Evolutionary conservation across 2,329 filamentous ascomycete species (phyloP).

Genomic region (Aspergillus oerlinghausenensis): DNA sequence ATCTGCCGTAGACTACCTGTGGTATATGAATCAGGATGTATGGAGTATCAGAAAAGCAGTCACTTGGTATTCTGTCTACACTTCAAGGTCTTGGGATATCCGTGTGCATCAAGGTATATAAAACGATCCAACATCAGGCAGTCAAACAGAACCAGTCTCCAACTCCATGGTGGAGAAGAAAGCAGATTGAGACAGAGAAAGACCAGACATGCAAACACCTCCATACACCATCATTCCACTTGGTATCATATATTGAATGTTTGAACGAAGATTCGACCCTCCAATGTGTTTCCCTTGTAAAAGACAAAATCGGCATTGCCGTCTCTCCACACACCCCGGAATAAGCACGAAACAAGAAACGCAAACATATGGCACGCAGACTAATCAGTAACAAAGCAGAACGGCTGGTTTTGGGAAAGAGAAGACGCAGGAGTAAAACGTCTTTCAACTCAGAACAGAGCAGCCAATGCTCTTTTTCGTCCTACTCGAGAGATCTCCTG

Average conservation of each 20-base stretch:
- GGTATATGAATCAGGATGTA: not conserved
- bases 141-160: conserved; percentile 6
- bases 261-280: conserved; percentile 10
- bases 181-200: conserved; percentile 8
- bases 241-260: conserved; percentile 23
- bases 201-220: conserved; percentile 11
- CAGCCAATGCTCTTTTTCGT: not conserved
- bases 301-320: conserved; percentile 1
- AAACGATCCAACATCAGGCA: conserved; percentile 10
- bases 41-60: not conserved
- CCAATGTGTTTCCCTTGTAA: conserved; percentile 6
- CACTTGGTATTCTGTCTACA: conserved; percentile 1
- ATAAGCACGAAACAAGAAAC: not conserved
- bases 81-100: conserved; percentile 9
- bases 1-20: not conserved
- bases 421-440: not conserved
- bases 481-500: conserved; percentile 3
- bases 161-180: conserved; percentile 9
- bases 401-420: not conserved
- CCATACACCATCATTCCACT: conserved; percentile 25
- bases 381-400: not conserved
- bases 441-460: not conserved
- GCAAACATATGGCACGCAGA: not conserved
- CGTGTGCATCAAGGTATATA: conserved; percentile 16
- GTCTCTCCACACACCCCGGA: not conserved